A percentile compares a stretch with the other conserved stretches of the same genome.
Conservation (phyloP, 106 monocot genomes). For the Ottelia alismoides region DNA sequence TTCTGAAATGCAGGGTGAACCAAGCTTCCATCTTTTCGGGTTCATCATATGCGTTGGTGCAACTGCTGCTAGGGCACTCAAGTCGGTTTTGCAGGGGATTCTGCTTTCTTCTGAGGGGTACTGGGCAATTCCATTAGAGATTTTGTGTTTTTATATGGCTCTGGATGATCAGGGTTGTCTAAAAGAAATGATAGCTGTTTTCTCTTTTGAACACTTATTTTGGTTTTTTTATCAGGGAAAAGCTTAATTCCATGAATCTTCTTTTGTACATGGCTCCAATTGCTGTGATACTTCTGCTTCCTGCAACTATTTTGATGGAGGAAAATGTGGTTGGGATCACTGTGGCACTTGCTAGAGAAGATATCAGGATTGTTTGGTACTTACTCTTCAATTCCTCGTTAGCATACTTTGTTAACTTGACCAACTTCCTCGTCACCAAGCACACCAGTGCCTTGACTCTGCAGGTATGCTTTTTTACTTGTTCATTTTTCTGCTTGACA, state of each 20-base stretch:
- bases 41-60: constrained; percentile 76
- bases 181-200: too few relatives aligned
- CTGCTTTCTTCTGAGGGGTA: constrained; percentile 83
- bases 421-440: constrained; percentile 93
- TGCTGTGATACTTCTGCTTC: constrained; percentile 70
- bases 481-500: background rate
- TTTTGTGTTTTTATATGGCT: too few relatives aligned
- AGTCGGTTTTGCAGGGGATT: constrained; percentile 81
- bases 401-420: constrained; percentile 92
- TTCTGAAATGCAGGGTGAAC: constrained; percentile 49
- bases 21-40: constrained; percentile 83
- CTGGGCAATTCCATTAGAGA: too few relatives aligned
- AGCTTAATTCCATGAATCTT: constrained; percentile 94
- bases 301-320: constrained; percentile 65
- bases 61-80: constrained; percentile 82
- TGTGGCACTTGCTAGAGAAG: constrained; percentile 57
- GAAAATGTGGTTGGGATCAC: constrained; percentile 70
- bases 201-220: too few relatives aligned
- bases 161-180: too few relatives aligned
- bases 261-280: constrained; percentile 92
- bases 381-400: constrained; percentile 62
- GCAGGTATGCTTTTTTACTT: constrained; percentile 32
- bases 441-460: constrained; percentile 90
- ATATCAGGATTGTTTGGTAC: constrained; percentile 52
- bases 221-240: constrained; percentile 49